Evolutionary conservation across 2,329 filamentous ascomycete species (phyloP), one percentile per base, ranked within the genome.

Genomic region (Pseudopyricularia cyperi): DNA sequence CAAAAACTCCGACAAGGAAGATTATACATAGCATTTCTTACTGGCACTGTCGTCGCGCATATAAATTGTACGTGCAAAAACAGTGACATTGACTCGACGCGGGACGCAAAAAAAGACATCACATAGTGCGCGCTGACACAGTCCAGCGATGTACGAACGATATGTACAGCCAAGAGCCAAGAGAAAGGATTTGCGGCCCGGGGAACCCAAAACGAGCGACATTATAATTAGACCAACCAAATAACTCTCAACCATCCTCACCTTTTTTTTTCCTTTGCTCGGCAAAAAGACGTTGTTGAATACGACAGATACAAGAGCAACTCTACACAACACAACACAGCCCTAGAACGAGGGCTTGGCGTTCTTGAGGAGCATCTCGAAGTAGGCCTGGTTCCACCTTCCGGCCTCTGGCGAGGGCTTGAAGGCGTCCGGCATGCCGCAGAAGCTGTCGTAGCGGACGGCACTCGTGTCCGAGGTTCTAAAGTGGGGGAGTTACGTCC

Each of bases 361-460:
- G 58, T 72, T 71, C 58, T 63, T 62, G 57, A 72, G 39, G 53
- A 71, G 64, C 57, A 62, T 61, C 65, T 70, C 68, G 55, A 72
- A 71, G 65, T 71, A 71, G 44, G 63, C 65, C 64, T 71, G 65
- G 64, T 70, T 67, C 68, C 69, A 71, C 49, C 56, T 54, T 54
- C 68, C 68, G 54, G 68, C 68, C 62, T 71, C 65, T 50, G 70
- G 69, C 33, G 66, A 59, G 24, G 69, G 69, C 60, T 67, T 60
- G 63, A 59, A 65, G 48, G 67, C 64, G 48, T 68, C 66, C 39
- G 57, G 30, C 60, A 65, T 65, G 51, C 65, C 66, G 58, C 65
- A 69, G 63, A 66, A 67, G 55, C 57, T 61, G 60, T 68, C 65
- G 58, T 66, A 68, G 51, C 65, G 62, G 46, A 32, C 52, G 44